Evolutionary conservation across 352 stramenopile species (phyloP).

Genomic region (Phytopythium montanum): DNA sequence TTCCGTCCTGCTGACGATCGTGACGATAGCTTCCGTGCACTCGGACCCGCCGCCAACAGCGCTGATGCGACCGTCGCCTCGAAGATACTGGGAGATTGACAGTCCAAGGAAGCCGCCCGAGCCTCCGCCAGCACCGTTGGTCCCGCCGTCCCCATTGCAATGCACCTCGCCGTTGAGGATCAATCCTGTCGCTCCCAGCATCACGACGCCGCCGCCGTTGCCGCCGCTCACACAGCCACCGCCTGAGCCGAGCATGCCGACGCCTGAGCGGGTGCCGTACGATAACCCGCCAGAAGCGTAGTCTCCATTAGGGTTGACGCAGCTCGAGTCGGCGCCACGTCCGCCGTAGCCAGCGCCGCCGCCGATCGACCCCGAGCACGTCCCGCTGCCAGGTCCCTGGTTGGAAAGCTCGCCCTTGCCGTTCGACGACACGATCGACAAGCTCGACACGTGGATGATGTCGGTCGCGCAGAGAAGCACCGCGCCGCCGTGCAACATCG

Average conservation of each 20-base stretch:
- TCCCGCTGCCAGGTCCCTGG: conserved; percentile 56
- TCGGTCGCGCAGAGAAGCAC: conserved; percentile 57
- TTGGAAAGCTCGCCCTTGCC: conserved; percentile 61
- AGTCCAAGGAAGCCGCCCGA: conserved; percentile 72
- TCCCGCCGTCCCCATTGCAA: conserved; percentile 59
- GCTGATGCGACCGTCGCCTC: conserved; percentile 57
- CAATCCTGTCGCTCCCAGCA: conserved; percentile 55
- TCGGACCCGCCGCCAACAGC: conserved; percentile 63
- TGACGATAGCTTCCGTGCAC: conserved; percentile 36
- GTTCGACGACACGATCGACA: conserved; percentile 49
- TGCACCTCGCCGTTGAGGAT: conserved; percentile 67
- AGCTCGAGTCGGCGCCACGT: conserved; percentile 61
- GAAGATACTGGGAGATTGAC: conserved; percentile 51
- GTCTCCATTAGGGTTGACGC: conserved; percentile 44
- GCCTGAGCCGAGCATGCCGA: conserved; percentile 67
- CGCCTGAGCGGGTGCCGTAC: conserved; percentile 63
- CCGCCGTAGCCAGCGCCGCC: conserved; percentile 70
- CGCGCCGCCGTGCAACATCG: conserved; percentile 43
- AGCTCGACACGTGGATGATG: conserved; percentile 35
- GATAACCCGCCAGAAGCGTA: conserved; percentile 59
- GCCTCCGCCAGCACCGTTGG: conserved; percentile 56
- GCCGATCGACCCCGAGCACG: conserved; percentile 52
- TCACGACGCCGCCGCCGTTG: conserved; percentile 63
- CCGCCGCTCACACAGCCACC: conserved; percentile 65
- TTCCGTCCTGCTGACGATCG: conserved; percentile 17